Base-by-base conservation (phyloP, 768 basidiomycete genomes). In the Macrolepiota dolichaula region DNA sequence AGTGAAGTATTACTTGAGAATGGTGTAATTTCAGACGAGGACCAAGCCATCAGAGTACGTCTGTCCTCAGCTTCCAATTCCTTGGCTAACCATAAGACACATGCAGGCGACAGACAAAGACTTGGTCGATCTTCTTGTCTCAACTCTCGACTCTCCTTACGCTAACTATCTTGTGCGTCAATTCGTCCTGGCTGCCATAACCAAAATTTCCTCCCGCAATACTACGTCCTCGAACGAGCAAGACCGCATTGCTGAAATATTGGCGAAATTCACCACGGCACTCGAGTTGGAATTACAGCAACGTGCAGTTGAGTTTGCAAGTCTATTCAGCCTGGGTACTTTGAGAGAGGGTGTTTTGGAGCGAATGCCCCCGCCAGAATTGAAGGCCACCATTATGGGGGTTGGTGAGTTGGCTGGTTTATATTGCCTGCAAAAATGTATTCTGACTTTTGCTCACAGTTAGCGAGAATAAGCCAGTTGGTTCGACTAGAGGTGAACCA, bases 311-410 rank as follows among this genome's bases (percentile, higher is more conserved):
- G 97, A 99, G 73, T 98, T 95, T 72, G 92, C 90, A 0, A 90
- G 85, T 66, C 71, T 99, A 65, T 94, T 93, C 70, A 85, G 81
- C 29, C 74, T 93, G 7, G 88, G 88, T 4, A 86, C 91, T n/a
- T 76, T 91, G 22, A 81, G 85, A 62, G 80, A 82, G 7, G 97
- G 96, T 38, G 94, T 99, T 1, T 73, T 98, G 62, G 97, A 99
- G 77, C 85, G 94, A 58, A 99, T 99, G 97, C 97, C 97, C n/a
- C 91, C 94, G 4, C 97, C 97, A 1, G 97, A 99, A 72, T 76
- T 98, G 65, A 97, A 96, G 76, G 89, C 91, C n/a, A 98, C 96
- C 2, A 92, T 98, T 1, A 91, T 96, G 82, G 97, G 94, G 50
- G 83, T 90, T 62, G 92, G 94, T 96, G 66, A 64, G 85, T 61